Percentiles rank a stretch among this genome's conserved stretches.
These are phyloP conservation scores for Opeltia flavorubescens DNA, from an alignment of 495 filamentous ascomycete genomes.

Conservation along the genomic window DNA sequence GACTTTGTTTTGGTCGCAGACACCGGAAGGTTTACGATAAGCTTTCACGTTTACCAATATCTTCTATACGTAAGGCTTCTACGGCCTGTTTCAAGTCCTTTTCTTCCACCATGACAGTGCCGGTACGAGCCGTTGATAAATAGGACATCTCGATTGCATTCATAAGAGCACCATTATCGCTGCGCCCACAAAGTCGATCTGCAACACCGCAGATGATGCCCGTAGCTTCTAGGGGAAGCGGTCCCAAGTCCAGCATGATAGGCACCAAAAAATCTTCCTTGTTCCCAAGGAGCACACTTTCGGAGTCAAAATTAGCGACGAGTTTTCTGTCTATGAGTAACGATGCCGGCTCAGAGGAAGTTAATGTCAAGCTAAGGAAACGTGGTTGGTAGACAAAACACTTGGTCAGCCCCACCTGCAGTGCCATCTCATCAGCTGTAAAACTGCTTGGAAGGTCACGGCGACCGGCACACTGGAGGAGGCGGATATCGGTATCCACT, in stretches of 20 bases:
- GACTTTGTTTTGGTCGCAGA: no score
- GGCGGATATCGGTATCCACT: slow-evolving; percentile 50
- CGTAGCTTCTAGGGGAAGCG: slow-evolving; percentile 74
- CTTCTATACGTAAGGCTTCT: slow-evolving; percentile 37
- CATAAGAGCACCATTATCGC: neutral
- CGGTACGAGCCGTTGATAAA: slow-evolving; percentile 74
- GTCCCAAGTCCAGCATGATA: slow-evolving; percentile 73
- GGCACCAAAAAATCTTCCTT: slow-evolving; percentile 72
- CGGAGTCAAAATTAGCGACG: slow-evolving; percentile 38
- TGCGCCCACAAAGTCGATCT: slow-evolving; percentile 48
- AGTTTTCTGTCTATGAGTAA: slow-evolving; percentile 68
- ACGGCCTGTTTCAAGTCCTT: slow-evolving; percentile 59
- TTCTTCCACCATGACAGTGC: slow-evolving; percentile 73
- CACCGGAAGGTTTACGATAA: neutral
- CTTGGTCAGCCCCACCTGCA: slow-evolving; percentile 53
- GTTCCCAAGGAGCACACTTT: slow-evolving; percentile 59
- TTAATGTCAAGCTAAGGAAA: slow-evolving; percentile 78
- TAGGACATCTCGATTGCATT: slow-evolving; percentile 69
- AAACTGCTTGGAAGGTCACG: slow-evolving; percentile 27
- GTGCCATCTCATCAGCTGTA: slow-evolving; percentile 31
- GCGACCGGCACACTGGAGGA: slow-evolving; percentile 75
- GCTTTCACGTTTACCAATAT: neutral
- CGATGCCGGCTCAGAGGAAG: slow-evolving; percentile 70
- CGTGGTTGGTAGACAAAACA: slow-evolving; percentile 58
- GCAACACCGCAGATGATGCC: slow-evolving; percentile 92